A percentile compares a stretch with the other conserved stretches of the same genome.
Conservation (phyloP, 306 rosid genomes). For the Senna tora region DNA sequence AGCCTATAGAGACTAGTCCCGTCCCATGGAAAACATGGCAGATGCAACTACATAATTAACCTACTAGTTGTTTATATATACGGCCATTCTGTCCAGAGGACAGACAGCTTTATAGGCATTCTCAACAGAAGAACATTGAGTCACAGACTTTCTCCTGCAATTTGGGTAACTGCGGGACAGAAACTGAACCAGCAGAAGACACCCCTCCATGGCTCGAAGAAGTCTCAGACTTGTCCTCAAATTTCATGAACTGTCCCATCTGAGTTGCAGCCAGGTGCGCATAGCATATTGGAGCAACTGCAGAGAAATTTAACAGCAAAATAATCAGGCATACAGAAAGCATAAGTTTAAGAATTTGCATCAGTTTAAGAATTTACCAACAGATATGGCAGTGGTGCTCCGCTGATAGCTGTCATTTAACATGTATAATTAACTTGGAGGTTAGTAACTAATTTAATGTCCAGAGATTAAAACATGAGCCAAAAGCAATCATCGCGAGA, state of each 20-base stretch:
- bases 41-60: neutral
- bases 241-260: slow-evolving; percentile 75
- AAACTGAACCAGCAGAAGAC: slow-evolving; percentile 53
- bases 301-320: slow-evolving; percentile 3
- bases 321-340: neutral
- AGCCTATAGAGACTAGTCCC: slow-evolving; percentile 8
- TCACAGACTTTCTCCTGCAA: slow-evolving; percentile 56
- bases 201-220: slow-evolving; percentile 76
- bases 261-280: slow-evolving; percentile 93
- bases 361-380: slow-evolving; percentile 51
- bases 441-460: neutral
- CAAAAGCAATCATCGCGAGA: neutral
- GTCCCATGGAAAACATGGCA: neutral
- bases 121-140: slow-evolving; percentile 88
- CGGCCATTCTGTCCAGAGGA: neutral
- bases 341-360: too few relatives aligned
- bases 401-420: slow-evolving; percentile 74
- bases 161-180: slow-evolving; percentile 80
- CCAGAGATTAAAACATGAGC: neutral
- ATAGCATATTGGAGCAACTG: slow-evolving; percentile 95
- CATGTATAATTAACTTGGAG: neutral
- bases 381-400: slow-evolving; percentile 93
- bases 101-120: neutral
- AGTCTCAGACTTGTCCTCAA: slow-evolving; percentile 82
- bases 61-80: slow-evolving; percentile 24